phyloP scores from a whole-genome alignment of 176 grass and related monocot species.

The Chrysopogon serrulatus region DNA sequence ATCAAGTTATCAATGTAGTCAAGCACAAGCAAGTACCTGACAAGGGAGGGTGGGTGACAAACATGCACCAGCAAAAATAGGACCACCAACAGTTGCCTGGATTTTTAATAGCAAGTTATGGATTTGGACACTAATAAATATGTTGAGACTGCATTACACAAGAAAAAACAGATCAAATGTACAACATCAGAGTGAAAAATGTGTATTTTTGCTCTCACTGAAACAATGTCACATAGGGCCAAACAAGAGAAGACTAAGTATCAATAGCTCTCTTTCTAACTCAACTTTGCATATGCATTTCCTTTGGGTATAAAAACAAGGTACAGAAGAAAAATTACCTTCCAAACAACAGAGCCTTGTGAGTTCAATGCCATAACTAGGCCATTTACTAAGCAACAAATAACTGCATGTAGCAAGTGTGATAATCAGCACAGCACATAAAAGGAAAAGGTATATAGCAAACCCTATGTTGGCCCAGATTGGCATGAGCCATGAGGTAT shows the following conservation, averaged over 20 bases:
- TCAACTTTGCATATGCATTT: neutral
- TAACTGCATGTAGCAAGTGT: constrained; percentile 43
- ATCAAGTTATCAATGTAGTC: neutral
- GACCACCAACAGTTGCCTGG: constrained; percentile 72
- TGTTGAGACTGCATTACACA: neutral
- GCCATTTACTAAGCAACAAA: constrained; percentile 88
- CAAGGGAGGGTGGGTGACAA: constrained; percentile 50
- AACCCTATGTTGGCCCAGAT: neutral
- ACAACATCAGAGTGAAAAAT: neutral
- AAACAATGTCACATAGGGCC: neutral
- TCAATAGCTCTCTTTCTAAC: neutral
- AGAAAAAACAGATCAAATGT: neutral
- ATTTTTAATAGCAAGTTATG: constrained; percentile 24
- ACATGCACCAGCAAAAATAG: constrained; percentile 84
- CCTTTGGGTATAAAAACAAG: neutral
- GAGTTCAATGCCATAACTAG: constrained; percentile 60
- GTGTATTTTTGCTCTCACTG: neutral
- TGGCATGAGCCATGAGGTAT: neutral
- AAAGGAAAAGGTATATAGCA: neutral
- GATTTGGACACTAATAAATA: constrained; percentile 9
- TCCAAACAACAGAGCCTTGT: constrained; percentile 65
- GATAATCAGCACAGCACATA: constrained; percentile 2
- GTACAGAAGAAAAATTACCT: constrained; percentile 36
- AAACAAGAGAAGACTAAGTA: neutral
- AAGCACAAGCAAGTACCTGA: constrained; percentile 39